Evolutionary conservation across 2,329 filamentous ascomycete genomes (phyloP).

Genomic region (Teratosphaeriaceae sp.): DNA sequence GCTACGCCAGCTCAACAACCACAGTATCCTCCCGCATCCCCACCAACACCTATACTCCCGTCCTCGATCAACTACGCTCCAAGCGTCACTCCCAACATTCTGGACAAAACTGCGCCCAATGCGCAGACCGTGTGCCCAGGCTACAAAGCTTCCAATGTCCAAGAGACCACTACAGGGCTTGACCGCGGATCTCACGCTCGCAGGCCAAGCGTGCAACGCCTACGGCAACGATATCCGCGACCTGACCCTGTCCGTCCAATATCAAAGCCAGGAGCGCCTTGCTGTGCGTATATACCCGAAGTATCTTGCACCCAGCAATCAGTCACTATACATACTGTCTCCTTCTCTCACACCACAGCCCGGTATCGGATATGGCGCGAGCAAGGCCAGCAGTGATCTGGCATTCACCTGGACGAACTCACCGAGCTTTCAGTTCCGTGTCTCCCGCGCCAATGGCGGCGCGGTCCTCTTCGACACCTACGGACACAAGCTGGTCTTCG

Average conservation of each 20-base stretch:
- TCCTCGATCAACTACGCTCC: constrained; percentile 20
- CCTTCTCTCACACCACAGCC: constrained; percentile 13
- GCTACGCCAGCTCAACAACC: constrained; percentile 16
- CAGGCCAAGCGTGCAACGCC: constrained; percentile 23
- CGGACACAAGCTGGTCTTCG: constrained; percentile 23
- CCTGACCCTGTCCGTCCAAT: constrained; percentile 21
- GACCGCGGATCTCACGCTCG: constrained; percentile 23
- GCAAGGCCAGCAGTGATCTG: constrained; percentile 20
- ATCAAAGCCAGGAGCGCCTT: constrained; percentile 22
- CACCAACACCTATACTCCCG: constrained; percentile 20
- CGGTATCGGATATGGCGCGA: constrained; percentile 7
- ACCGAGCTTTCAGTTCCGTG: constrained; percentile 24
- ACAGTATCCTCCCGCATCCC: constrained; percentile 23
- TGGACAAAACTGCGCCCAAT: constrained; percentile 20
- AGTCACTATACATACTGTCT: constrained; percentile 20
- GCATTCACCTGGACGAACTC: constrained; percentile 23
- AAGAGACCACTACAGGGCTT: constrained; percentile 17
- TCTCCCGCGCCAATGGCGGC: constrained; percentile 18
- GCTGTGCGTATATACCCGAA: constrained; percentile 19
- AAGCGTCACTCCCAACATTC: constrained; percentile 20
- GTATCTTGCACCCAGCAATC: constrained; percentile 17
- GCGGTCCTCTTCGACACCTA: constrained; percentile 28
- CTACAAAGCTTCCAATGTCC: constrained; percentile 25
- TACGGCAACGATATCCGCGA: constrained; percentile 26
- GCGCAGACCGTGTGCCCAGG: constrained; percentile 24